These are phyloP conservation scores for Guyanaporus albipodus DNA, from an alignment of 768 basidiomycete species.

Conservation along the genomic window DNA sequence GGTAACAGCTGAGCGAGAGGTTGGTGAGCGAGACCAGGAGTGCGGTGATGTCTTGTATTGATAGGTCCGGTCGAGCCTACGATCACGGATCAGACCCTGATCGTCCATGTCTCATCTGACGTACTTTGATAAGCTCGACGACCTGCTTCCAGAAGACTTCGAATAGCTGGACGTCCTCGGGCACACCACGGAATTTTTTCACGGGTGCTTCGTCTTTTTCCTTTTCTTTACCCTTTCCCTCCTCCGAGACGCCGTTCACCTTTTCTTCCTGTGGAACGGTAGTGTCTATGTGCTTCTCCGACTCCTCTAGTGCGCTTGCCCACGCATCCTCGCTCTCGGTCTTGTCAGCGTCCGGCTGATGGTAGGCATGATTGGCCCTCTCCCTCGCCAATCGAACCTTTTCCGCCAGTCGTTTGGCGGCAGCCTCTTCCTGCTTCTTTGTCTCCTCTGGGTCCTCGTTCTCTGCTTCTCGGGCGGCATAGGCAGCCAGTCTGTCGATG, in stretches of 20 bases:
- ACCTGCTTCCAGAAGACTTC: slow-evolving; percentile 99
- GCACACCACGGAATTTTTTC: slow-evolving; percentile 91
- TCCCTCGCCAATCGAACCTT: slow-evolving; percentile 75
- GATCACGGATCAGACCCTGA: slow-evolving; percentile 1
- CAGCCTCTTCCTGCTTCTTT: slow-evolving; percentile 89
- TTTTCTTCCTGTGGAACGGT: not conserved
- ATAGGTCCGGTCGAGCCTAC: slow-evolving; percentile 93
- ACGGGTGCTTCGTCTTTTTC: slow-evolving; percentile 54
- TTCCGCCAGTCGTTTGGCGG: slow-evolving; percentile 82
- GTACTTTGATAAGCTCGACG: slow-evolving; percentile 93
- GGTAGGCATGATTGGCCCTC: slow-evolving; percentile 49
- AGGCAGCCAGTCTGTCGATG: slow-evolving; percentile 92
- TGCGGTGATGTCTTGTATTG: slow-evolving; percentile 96
- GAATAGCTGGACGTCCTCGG: slow-evolving; percentile 91
- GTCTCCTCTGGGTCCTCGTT: slow-evolving; percentile 94
- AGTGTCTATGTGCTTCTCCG: slow-evolving; percentile 15
- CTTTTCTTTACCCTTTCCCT: slow-evolving; percentile 50
- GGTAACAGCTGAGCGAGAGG: slow-evolving; percentile 94
- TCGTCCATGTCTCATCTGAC: slow-evolving; percentile 14
- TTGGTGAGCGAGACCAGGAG: slow-evolving; percentile 94
- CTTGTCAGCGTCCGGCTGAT: slow-evolving; percentile 26
- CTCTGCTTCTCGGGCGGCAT: slow-evolving; percentile 96
- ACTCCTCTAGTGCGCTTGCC: slow-evolving; percentile 20
- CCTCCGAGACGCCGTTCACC: slow-evolving; percentile 22
- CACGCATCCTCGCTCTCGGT: slow-evolving; percentile 26